Conservation (phyloP, 1,139 yeast species). For the Pichia sp. region DNA sequence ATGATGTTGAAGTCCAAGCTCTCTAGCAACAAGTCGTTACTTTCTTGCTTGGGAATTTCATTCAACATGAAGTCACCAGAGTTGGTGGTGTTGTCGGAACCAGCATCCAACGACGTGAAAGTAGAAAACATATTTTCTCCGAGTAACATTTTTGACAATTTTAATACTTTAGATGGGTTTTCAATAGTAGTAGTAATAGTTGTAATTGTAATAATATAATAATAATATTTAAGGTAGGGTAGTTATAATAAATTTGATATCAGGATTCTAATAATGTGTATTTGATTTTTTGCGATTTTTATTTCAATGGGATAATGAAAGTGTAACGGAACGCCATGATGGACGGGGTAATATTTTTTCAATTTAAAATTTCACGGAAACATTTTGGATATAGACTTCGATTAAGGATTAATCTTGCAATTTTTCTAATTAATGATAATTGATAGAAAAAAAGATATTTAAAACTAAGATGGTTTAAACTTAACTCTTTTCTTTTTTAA, state of each 20-base stretch:
- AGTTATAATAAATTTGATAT: neutral
- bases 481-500: constrained; percentile 9
- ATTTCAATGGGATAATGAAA: neutral
- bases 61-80: constrained; percentile 10
- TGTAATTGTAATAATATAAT: neutral
- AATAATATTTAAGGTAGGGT: neutral
- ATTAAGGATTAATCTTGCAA: constrained; percentile 11
- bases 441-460: constrained; percentile 4
- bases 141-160: constrained; percentile 31
- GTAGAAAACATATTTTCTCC: constrained; percentile 43
- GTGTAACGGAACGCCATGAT: constrained; percentile 25
- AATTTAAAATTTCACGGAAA: constrained; percentile 19
- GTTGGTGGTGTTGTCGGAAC: neutral
- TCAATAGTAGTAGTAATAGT: constrained; percentile 2
- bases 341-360: constrained; percentile 19
- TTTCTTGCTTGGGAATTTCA: constrained; percentile 15
- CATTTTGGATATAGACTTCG: constrained; percentile 11
- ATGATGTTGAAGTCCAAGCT: constrained; percentile 9
- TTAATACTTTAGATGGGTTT: constrained; percentile 2
- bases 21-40: constrained; percentile 9
- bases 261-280: neutral
- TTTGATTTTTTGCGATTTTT: constrained; percentile 5
- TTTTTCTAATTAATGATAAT: constrained; percentile 16
- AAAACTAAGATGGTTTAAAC: constrained; percentile 20
- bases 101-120: constrained; percentile 25